Evolutionary conservation across 768 basidiomycete species (phyloP).

Genomic region (Leccinum longicurvipes): DNA sequence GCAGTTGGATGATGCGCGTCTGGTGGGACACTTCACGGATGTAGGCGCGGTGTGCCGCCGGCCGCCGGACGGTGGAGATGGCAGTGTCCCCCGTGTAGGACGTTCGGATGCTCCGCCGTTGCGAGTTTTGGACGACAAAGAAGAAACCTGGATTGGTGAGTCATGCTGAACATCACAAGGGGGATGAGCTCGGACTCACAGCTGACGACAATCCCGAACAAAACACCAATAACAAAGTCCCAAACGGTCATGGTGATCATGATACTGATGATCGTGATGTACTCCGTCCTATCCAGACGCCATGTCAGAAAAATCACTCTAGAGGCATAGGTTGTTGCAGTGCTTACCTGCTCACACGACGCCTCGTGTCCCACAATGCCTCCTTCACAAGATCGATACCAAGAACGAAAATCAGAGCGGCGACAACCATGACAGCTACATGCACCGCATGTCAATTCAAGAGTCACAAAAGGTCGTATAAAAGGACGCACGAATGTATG

Average conservation of each 20-base stretch:
- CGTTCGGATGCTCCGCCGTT: slow-evolving; percentile 76
- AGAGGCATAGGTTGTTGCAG: not conserved
- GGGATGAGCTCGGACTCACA: slow-evolving; percentile 46
- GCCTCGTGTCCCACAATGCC: slow-evolving; percentile 92
- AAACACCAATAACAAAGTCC: slow-evolving; percentile 93
- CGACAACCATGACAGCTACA: slow-evolving; percentile 86
- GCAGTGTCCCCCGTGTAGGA: slow-evolving; percentile 80
- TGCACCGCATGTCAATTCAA: not conserved
- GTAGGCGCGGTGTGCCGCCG: slow-evolving; percentile 82
- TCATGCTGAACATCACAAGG: not conserved
- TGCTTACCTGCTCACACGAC: slow-evolving; percentile 74
- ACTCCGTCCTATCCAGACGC: slow-evolving; percentile 53
- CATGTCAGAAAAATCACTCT: slow-evolving; percentile 3
- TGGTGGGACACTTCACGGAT: slow-evolving; percentile 91
- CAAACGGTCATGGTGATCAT: slow-evolving; percentile 90
- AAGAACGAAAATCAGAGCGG: slow-evolving; percentile 88
- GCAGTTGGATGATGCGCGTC: slow-evolving; percentile 82
- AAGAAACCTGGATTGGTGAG: slow-evolving; percentile 62
- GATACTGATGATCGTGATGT: slow-evolving; percentile 80
- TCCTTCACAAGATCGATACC: slow-evolving; percentile 94
- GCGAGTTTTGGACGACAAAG: slow-evolving; percentile 96
- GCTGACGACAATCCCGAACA: slow-evolving; percentile 89
- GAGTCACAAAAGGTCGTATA: not conserved
- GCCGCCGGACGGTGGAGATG: slow-evolving; percentile 88
- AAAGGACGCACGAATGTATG: slow-evolving; percentile 74